A percentile compares a stretch with the other conserved stretches of the same genome.
These are phyloP conservation scores for Amylocarpus encephaloides DNA, from an alignment of 2,329 filamentous ascomycete genomes.

Conservation along the genomic window DNA sequence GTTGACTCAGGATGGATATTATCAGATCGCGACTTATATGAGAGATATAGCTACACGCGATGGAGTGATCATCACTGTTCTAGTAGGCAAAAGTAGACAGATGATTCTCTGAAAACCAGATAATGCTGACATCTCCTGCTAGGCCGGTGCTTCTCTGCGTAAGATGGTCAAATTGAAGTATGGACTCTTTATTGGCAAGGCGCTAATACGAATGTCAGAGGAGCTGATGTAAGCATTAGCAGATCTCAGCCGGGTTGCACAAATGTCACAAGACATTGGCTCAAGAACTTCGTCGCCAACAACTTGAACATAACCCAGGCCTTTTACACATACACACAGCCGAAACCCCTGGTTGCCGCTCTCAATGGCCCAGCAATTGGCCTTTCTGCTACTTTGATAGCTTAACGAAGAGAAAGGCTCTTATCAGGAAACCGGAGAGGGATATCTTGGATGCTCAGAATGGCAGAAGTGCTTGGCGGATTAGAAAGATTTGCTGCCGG, in stretches of 20 bases:
- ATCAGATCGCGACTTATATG: conserved; percentile 64
- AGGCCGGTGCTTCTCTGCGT: conserved; percentile 79
- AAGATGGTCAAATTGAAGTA: conserved; percentile 30
- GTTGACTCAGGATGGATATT: conserved; percentile 66
- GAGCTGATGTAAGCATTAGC: conserved; percentile 66
- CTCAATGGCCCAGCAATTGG: conserved; percentile 91
- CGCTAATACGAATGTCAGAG: conserved; percentile 42
- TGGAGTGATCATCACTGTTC: conserved; percentile 76
- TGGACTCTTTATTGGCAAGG: neutral
- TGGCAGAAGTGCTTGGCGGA: conserved; percentile 75
- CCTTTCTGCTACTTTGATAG: conserved; percentile 75
- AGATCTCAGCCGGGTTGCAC: conserved; percentile 36
- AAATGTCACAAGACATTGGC: conserved; percentile 47
- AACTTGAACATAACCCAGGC: conserved; percentile 87
- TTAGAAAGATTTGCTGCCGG: conserved; percentile 61
- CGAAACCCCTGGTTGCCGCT: conserved; percentile 85
- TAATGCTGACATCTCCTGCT: conserved; percentile 5
- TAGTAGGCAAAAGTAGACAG: conserved; percentile 66
- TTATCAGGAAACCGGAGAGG: conserved; percentile 69
- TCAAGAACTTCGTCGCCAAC: conserved; percentile 69
- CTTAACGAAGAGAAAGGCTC: conserved; percentile 75
- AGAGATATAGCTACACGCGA: conserved; percentile 71
- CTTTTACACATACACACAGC: conserved; percentile 86
- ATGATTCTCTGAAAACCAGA: neutral
- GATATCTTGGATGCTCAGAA: conserved; percentile 71